Base-by-base conservation (phyloP, 2,329 filamentous ascomycete species). In the Pseudogymnoascus sp. region DNA sequence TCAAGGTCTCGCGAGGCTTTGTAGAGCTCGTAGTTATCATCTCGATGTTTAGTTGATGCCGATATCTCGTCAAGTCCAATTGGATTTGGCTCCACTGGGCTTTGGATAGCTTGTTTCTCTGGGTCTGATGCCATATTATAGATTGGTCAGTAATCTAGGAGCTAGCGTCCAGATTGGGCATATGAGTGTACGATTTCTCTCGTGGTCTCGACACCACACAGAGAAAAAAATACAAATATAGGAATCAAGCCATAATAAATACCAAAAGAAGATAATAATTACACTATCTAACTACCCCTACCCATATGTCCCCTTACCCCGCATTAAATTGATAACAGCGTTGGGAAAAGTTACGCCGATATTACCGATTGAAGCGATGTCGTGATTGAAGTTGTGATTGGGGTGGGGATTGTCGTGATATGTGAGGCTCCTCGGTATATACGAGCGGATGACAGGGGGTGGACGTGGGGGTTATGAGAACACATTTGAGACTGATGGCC, bases 11-110 rank as follows among this genome's bases (percentile, higher is more conserved):
- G 66, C n/a, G 66, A 66, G 36, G 68, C 66, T 31, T 72, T 71
- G 61, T 74, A 77, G 15, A 75, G 66, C 3, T 71, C 71, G 66
- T 76, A 76, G 61, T 70, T 74, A 4, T 75, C 74, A 65, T 76
- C 74, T 10, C 69, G 63, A 59, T 73, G 70, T 5, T 65, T 64
- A 7, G 61, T 63, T 17, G 64, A 41, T 3, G 63, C 62, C 13
- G 66, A 66, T 39, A 68, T 68, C 0, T 66, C 59, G 15, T 67
- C 66, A 31, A 21, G 35, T 33, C 39, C 17, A 38, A 13, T 41
- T 25, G 42, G 5, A n/a, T 58, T 36, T 15, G 29, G 51, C n/a
- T 25, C 25, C 4, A 51, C 59, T 36, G 65, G 36, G 41, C 59
- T 55, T 27, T 41, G 41, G 33, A 33, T 25, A 15, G 62, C 29